Base-by-base conservation (phyloP, 2,329 filamentous ascomycete species). In the Neobulgaria alba region DNA sequence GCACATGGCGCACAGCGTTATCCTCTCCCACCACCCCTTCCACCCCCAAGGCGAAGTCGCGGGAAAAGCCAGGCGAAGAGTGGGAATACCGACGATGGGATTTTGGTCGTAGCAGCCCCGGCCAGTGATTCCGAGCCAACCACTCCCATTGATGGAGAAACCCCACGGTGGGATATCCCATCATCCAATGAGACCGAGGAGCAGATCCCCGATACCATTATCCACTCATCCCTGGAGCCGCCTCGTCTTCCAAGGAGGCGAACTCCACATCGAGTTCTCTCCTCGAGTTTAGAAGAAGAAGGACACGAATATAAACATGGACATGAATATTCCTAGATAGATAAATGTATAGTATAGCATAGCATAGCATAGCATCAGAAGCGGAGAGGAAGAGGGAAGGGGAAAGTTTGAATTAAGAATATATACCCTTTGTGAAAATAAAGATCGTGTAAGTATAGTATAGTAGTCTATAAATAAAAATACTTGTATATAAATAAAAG, bases 31-130 rank as follows among this genome's bases (percentile, higher is more conserved):
- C 61, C 67, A 36, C 71, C 73, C 3, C 65, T 69, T 3, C 55
- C 77, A 15, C 75, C 77, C 3, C 52, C 51, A 34, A 44, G 56
- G 17, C 39, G 47, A 37, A 51, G 46, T 26, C 45, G 48, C 21
- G 61, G 61, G 5, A 57, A 56, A 21, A 59, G 58, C 26, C 55
- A 66, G 10, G 58, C 62, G 9, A 51, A 56, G 4, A 61, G 64
- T 8, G 57, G 56, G 18, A 54, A 60, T 5, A 57, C 56, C 1
- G 68, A 69, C 5, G 73, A 79, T 43, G 67, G 66, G 7, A 59
- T 85, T 30, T 65, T 85, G 3, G 73, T 85, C 12, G 77, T 85
- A 10, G 73, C 75, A 43, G 79, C 79, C 1, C 80, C 79, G 1
- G 77, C 77, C 1, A 63, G 65, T 9, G 78, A 82, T 46, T 83